These are phyloP conservation scores for Calonectria multiphialidica DNA, from an alignment of 2,329 filamentous ascomycete genomes.

Conservation along the genomic window DNA sequence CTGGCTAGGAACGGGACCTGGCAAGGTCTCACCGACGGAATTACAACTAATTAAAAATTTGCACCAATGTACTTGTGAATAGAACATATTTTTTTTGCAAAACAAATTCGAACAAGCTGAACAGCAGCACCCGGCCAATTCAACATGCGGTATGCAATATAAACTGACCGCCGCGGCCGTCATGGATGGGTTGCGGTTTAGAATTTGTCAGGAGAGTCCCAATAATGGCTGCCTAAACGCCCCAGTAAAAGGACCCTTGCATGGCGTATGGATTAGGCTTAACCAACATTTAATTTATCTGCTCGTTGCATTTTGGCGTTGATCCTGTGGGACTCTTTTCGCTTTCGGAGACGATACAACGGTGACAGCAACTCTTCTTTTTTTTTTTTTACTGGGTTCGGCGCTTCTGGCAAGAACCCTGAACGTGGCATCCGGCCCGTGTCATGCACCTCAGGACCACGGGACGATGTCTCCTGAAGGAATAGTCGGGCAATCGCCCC, in stretches of 20 bases:
- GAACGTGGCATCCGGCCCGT: background rate
- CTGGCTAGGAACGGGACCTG: too few species aligned
- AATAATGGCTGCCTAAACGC: background rate
- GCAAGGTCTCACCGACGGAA: too few species aligned
- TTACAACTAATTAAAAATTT: too few species aligned
- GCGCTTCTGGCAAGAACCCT: background rate
- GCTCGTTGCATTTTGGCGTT: background rate
- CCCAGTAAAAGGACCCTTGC: background rate
- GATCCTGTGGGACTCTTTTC: background rate
- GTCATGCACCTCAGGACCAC: background rate
- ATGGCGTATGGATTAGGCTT: background rate
- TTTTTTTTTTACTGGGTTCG: background rate
- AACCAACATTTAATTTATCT: background rate
- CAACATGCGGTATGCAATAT: background rate
- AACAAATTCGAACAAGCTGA: background rate
- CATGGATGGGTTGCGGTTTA: background rate
- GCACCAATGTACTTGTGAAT: too few species aligned
- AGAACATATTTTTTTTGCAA: too few species aligned
- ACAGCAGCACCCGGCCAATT: too few species aligned
- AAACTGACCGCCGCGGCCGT: background rate
- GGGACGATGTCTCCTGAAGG: background rate
- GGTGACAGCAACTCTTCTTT: background rate
- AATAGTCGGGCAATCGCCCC: background rate
- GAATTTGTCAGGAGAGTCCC: background rate
- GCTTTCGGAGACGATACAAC: background rate